Percentiles rank a stretch among this genome's conserved stretches.
phyloP scores from a whole-genome alignment of 306 rosid species.

The Hippophae gyantsensis region DNA sequence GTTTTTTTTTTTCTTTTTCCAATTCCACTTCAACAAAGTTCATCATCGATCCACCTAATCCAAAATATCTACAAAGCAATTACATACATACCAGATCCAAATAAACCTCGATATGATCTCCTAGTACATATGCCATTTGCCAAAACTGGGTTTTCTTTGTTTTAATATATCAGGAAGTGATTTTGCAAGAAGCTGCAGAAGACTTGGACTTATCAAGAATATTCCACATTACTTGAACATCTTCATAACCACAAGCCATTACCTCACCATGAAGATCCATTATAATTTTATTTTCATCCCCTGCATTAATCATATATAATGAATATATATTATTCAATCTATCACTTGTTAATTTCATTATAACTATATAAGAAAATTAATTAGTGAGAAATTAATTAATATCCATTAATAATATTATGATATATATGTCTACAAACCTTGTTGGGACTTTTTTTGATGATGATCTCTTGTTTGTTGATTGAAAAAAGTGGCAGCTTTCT shows the following conservation, averaged over 20 bases:
- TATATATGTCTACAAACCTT: slow-evolving; percentile 33
- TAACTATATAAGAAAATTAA: no score
- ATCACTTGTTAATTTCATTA: no score
- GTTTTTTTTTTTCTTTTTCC: slow-evolving; percentile 2
- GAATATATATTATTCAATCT: no score
- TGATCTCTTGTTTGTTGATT: slow-evolving; percentile 54
- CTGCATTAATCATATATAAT: slow-evolving; percentile 17
- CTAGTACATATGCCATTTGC: neutral
- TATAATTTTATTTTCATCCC: slow-evolving; percentile 37
- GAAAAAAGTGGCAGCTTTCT: slow-evolving; percentile 73
- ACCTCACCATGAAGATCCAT: slow-evolving; percentile 87
- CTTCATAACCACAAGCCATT: slow-evolving; percentile 92
- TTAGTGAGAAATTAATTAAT: neutral
- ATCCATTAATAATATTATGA: neutral
- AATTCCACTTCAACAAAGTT: slow-evolving; percentile 2
- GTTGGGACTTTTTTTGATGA: slow-evolving; percentile 42
- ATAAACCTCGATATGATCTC: neutral
- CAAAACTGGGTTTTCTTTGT: neutral
- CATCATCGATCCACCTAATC: neutral
- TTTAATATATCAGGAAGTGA: slow-evolving; percentile 32
- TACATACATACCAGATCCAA: slow-evolving; percentile 27
- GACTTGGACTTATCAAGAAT: slow-evolving; percentile 85
- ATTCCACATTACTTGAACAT: slow-evolving; percentile 97
- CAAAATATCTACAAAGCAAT: slow-evolving; percentile 24
- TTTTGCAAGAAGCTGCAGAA: slow-evolving; percentile 25